These are phyloP conservation scores for Hymenoscyphus infarciens DNA, from an alignment of 2,329 filamentous ascomycete species.

Conservation along the genomic window DNA sequence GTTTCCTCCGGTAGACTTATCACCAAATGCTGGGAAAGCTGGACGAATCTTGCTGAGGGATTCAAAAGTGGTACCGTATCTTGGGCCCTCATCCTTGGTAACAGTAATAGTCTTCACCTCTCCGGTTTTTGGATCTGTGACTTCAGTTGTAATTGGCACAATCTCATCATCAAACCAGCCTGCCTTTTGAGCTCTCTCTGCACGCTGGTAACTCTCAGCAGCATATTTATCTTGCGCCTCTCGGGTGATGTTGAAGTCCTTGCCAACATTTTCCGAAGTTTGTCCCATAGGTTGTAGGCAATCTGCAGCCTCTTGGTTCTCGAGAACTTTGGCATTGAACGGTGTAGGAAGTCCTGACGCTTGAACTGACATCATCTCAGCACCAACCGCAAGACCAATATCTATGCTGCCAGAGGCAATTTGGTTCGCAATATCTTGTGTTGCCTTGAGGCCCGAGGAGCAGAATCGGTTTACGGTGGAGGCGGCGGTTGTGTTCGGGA, in stretches of 20 bases:
- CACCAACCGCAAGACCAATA: constrained; percentile 87
- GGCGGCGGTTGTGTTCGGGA: constrained; percentile 76
- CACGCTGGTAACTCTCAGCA: constrained; percentile 83
- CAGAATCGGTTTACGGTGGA: constrained; percentile 90
- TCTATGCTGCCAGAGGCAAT: constrained; percentile 91
- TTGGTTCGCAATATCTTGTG: constrained; percentile 88
- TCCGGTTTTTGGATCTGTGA: constrained; percentile 61
- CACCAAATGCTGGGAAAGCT: constrained; percentile 87
- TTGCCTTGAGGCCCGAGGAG: constrained; percentile 86
- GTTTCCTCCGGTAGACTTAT: constrained; percentile 86
- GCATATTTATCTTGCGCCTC: constrained; percentile 82
- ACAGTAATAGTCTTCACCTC: constrained; percentile 75
- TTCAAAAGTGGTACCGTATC: constrained; percentile 85
- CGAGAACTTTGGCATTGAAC: constrained; percentile 36
- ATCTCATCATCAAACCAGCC: constrained; percentile 92
- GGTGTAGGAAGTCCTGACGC: constrained; percentile 75
- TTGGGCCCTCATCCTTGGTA: constrained; percentile 83
- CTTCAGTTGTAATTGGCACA: constrained; percentile 75
- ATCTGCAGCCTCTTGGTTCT: constrained; percentile 73
- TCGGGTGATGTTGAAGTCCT: constrained; percentile 70
- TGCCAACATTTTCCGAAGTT: constrained; percentile 88
- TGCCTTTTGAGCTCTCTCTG: constrained; percentile 73
- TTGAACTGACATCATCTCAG: constrained; percentile 88
- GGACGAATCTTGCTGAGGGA: constrained; percentile 77
- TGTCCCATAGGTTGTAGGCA: constrained; percentile 90